These are phyloP conservation scores for Xylaria venustula DNA, from an alignment of 495 filamentous ascomycete genomes.

Conservation along the genomic window DNA sequence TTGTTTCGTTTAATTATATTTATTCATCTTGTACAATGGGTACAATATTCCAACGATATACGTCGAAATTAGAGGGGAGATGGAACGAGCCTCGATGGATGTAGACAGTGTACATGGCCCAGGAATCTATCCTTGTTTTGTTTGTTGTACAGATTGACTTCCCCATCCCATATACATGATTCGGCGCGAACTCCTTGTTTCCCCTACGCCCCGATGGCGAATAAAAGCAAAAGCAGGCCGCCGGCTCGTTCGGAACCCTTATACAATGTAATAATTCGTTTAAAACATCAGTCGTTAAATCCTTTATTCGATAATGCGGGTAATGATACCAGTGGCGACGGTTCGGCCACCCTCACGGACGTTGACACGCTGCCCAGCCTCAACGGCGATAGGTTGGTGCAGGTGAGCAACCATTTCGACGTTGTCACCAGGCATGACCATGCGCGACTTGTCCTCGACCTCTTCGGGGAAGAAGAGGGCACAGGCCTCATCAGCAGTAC, in stretches of 20 bases:
- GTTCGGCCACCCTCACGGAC: conserved; percentile 93
- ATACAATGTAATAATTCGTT: conserved; percentile 10
- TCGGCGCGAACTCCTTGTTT: conserved; percentile 22
- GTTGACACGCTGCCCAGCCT: conserved; percentile 91
- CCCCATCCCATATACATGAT: conserved; percentile 24
- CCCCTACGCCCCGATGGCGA: conserved; percentile 18
- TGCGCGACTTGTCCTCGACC: conserved; percentile 62
- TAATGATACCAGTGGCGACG: conserved; percentile 89
- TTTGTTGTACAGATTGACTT: conserved; percentile 15
- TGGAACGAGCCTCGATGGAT: conserved; percentile 22
- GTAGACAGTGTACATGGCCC: conserved; percentile 23
- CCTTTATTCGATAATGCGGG: conserved; percentile 70
- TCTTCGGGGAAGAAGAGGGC: conserved; percentile 81
- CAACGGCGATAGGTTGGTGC: conserved; percentile 77
- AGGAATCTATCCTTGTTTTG: conserved; percentile 19
- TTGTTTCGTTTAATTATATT: conserved; percentile 7
- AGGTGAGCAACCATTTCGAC: conserved; percentile 89
- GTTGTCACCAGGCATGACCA: conserved; percentile 98
- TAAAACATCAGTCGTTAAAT: not conserved
- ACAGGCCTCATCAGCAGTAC: conserved; percentile 89
- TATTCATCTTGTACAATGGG: conserved; percentile 14
- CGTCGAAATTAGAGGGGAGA: conserved; percentile 27
- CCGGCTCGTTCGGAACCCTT: conserved; percentile 21
- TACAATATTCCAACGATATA: conserved; percentile 1
- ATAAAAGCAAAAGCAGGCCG: conserved; percentile 18